These are phyloP conservation scores for Hemileccinum rubropunctum DNA, from an alignment of 768 basidiomycete species.

Conservation along the genomic window DNA sequence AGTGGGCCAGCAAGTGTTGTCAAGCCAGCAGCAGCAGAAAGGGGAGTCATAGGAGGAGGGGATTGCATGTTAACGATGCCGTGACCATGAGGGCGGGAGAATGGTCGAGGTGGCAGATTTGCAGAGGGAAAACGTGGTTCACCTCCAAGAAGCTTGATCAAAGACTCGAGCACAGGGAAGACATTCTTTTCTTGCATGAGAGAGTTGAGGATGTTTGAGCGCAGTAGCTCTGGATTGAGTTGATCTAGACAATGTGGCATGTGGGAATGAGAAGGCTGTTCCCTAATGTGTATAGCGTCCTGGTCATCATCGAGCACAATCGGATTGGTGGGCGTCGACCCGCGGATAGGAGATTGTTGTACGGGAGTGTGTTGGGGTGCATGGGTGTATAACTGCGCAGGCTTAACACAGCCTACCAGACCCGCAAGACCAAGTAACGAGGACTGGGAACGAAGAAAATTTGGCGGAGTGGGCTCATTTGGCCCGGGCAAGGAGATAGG, in stretches of 20 bases:
- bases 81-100: conserved; percentile 22
- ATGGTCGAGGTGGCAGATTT: conserved; percentile 5
- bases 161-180: conserved; percentile 59
- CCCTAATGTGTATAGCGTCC: conserved; percentile 27
- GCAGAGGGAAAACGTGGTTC: conserved; percentile 24
- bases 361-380: not conserved
- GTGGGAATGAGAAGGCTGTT: not conserved
- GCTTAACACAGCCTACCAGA: conserved; percentile 62
- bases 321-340: conserved; percentile 58
- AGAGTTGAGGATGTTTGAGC: conserved; percentile 56
- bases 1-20: conserved; percentile 20
- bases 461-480: conserved; percentile 55
- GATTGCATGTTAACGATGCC: conserved; percentile 3
- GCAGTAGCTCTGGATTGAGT: conserved; percentile 43
- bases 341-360: conserved; percentile 43
- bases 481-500: conserved; percentile 64
- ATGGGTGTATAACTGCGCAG: conserved; percentile 34
- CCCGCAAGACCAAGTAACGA: conserved; percentile 73
- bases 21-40: not conserved
- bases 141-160: conserved; percentile 53
- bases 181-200: conserved; percentile 64
- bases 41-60: not conserved
- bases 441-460: conserved; percentile 72
- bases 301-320: conserved; percentile 67
- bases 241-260: conserved; percentile 18